Conservation (phyloP, 257 asterid genomes). For the Solanum ossicruentum region DNA sequence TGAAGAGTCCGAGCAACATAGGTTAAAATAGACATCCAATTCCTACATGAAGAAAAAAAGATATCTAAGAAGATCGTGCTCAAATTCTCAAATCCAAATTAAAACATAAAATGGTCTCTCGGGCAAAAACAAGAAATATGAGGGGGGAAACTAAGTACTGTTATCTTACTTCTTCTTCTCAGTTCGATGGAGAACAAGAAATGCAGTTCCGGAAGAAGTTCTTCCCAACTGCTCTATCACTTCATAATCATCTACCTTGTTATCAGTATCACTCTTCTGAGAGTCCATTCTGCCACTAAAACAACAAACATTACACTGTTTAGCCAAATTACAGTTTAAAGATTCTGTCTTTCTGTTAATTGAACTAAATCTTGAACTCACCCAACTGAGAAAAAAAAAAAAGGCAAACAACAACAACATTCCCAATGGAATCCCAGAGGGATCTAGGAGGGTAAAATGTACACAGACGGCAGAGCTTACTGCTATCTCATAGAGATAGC, state of each 20-base stretch:
- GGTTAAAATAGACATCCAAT: background rate
- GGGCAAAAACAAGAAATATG: background rate
- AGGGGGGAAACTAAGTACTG: background rate
- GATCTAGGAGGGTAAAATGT: too few species aligned
- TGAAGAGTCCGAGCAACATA: too few species aligned
- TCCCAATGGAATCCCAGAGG: too few species aligned
- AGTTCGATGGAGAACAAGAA: constrained; percentile 66
- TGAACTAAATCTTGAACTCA: background rate
- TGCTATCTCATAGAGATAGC: too few species aligned
- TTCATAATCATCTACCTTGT: constrained; percentile 68
- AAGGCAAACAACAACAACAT: too few species aligned
- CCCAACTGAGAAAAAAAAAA: background rate
- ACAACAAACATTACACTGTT: background rate
- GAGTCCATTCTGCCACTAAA: constrained; percentile 45
- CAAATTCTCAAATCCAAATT: background rate
- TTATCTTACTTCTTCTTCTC: constrained; percentile 57
- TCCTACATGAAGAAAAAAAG: background rate
- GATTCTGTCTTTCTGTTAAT: background rate
- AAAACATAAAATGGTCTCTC: background rate
- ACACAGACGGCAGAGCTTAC: too few species aligned
- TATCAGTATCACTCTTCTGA: constrained; percentile 12
- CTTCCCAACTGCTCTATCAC: constrained; percentile 79
- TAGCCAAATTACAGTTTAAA: background rate
- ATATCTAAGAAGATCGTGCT: background rate
- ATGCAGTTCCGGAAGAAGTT: constrained; percentile 67